These are phyloP conservation scores for Sarcodon aspratus DNA, from an alignment of 768 basidiomycete species.

Conservation along the genomic window DNA sequence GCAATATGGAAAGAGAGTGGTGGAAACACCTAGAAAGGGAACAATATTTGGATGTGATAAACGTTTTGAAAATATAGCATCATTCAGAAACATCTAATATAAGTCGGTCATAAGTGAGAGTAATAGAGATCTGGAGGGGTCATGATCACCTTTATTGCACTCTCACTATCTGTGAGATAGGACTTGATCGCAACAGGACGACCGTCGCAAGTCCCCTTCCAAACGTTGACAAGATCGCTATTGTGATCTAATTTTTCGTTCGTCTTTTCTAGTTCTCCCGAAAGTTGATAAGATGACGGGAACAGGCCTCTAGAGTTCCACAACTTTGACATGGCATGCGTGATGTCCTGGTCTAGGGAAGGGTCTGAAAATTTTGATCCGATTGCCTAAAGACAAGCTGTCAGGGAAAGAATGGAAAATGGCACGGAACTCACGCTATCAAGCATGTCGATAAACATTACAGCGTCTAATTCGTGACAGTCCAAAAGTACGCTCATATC, in stretches of 20 bases:
- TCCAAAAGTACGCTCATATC: too few relatives aligned
- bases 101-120: too few relatives aligned
- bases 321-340: background rate
- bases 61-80: background rate
- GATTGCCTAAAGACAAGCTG: too few relatives aligned
- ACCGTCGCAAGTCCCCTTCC: background rate
- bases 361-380: too few relatives aligned
- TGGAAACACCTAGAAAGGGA: conserved; percentile 2
- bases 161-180: background rate
- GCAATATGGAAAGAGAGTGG: background rate
- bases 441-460: too few relatives aligned
- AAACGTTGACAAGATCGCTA: background rate
- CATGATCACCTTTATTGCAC: too few relatives aligned
- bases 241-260: background rate
- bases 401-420: too few relatives aligned
- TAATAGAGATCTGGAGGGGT: too few relatives aligned
- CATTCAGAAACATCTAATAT: background rate
- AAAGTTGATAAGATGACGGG: background rate
- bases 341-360: too few relatives aligned
- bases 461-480: too few relatives aligned
- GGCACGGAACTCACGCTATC: too few relatives aligned
- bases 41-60: conserved; percentile 7
- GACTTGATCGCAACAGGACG: background rate
- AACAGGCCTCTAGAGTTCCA: background rate
- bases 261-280: background rate